Percentiles rank a stretch among this genome's conserved stretches.
Evolutionary conservation across 139 green algal genomes (phyloP).

Genomic region (Closterium sp.): DNA sequence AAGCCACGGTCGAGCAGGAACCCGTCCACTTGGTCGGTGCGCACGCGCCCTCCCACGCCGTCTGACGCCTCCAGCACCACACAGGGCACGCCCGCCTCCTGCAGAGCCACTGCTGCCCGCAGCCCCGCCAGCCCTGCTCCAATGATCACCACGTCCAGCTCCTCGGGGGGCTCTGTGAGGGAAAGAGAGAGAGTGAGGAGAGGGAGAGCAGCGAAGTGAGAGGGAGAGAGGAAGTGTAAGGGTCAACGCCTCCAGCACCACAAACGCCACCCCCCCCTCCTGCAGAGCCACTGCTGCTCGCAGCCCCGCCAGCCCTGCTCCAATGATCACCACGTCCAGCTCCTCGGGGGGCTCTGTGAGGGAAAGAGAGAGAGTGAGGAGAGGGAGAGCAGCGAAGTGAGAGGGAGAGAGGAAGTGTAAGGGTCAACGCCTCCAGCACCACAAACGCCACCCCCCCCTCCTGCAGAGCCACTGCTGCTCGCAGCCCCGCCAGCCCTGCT

Average conservation of each 20-base stretch:
- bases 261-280: no score
- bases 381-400: no score
- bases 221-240: no score
- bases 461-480: background rate
- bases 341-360: background rate
- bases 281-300: background rate
- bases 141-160: conserved; percentile 38
- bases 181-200: no score
- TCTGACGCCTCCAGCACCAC: conserved; percentile 65
- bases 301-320: conserved; percentile 38
- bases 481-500: conserved; percentile 35
- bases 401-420: no score
- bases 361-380: no score
- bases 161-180: background rate
- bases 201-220: no score
- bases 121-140: conserved; percentile 39
- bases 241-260: conserved; percentile 24
- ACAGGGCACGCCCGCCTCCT: conserved; percentile 3
- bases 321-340: conserved; percentile 38
- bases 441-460: no score
- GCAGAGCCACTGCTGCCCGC: conserved; percentile 1
- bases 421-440: conserved; percentile 24
- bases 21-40: conserved; percentile 87
- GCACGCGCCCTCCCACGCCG: conserved; percentile 83
- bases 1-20: conserved; percentile 96